Evolutionary conservation across 768 basidiomycete genomes (phyloP), one percentile per base, ranked within the genome.

Genomic region (Auricularia sp.): DNA sequence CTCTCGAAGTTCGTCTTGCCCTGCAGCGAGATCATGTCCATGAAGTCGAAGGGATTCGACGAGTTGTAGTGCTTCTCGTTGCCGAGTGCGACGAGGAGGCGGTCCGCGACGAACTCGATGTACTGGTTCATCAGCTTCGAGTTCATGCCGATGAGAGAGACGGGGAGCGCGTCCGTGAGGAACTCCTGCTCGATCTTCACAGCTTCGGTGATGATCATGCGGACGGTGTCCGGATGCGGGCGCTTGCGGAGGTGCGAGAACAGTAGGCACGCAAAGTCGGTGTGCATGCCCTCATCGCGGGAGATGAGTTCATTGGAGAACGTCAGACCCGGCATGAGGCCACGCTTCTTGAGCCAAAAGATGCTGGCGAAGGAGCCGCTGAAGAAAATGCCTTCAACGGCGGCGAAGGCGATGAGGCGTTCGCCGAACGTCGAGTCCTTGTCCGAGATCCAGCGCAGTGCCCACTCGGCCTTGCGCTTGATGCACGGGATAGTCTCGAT

Each of bases 1-100:
- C 78, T 96, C 94, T 73, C 96, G 75, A 97, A 97, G 77, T 97
- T 94, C 47, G 94, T 92, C 80, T 98, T 98, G 68, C 95, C 95
- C 77, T 94, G 89, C 5, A 97, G 79, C 16, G 93, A 96, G 58
- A 95, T 95, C 84, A 94, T 85, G 69, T 95, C 92, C 92, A 94
- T 94, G 71, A 94, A 94, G 74, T 94, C 90, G 74, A 91, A 90
- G 6, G 94, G 95, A 73, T 97, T 97, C 33, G 83, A 77, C 0
- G 80, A 75, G 67, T 85, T 79, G 79, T 92, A 97, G 62, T 84
- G 71, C 73, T 94, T 94, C 33, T 85, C 79, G 69, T 89, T 92
- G 39, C 94, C 94, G 33, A 97, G 80, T 3, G 92, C 82, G 16
- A 90, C 85, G 51, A 96, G 83, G 0, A 97, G 81, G 62, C 93